Evolutionary conservation across 1,284 basidiomycete genomes (phyloP), one percentile per base, ranked within the genome.

Genomic region (Cutaneotrichosporon sp.): DNA sequence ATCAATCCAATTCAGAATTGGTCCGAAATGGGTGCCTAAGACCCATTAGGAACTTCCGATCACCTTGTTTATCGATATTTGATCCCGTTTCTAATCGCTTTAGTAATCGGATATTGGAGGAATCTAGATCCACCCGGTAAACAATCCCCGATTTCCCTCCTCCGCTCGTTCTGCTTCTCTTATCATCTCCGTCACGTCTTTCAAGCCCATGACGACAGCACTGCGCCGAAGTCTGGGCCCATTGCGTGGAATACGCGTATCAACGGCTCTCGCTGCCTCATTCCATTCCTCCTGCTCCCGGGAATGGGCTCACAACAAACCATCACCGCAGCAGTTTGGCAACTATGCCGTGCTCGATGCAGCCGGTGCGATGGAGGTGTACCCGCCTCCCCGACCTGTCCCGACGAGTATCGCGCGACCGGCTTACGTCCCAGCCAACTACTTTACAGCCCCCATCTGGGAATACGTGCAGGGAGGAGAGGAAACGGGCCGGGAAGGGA

Each of bases 371-470:
- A 61, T 71, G 53, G 61, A 59, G 1, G 38, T 56, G 24, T 71
- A 71, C 46, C 68, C 70, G 8, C 39, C 52, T 9, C 79, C 79
- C 7, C 79, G 81, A 29, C 49, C 60, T 10, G 85, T 90, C 4
- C 88, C 88, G 4, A 46, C 68, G 0, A 66, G 77, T 45, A 88
- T 90, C 27, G 26, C 54, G 4, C 77, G 79, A 43, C 88, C 89
- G 0, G 64, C 75, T 0, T 91, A 91, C 66, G 82, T 77, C 6
- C 71, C 71, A 3, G 49, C 71, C n/a, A 68, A 71, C 51, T 70
- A 70, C 50, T 70, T 62, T 33, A 60, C 64, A 3, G 64, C 65
- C 14, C 63, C 66, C 50, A 52, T n/a, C 72, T 76, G n/a, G 61
- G 88, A 41, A 74, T 84, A 39, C 66, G 3, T 25, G 4, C 12